Conservation (phyloP, 768 basidiomycete species). For the Plicaturopsis crispa region DNA sequence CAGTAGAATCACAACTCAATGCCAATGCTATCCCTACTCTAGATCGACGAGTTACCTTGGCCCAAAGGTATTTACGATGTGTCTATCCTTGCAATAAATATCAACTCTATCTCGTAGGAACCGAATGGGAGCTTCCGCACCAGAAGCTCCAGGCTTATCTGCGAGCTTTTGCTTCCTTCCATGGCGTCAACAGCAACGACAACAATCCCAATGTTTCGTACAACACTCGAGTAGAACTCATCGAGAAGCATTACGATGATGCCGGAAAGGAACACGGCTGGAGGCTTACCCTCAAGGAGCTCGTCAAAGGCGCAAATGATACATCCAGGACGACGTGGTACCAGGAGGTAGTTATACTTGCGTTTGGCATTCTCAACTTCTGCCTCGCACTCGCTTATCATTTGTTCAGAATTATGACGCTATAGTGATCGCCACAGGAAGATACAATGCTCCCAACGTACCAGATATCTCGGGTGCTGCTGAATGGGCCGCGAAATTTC, state of each 20-base stretch:
- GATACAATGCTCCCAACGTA: conserved; percentile 26
- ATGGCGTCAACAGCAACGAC: conserved; percentile 35
- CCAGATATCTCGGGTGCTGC: conserved; percentile 25
- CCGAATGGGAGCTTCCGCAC: conserved; percentile 23
- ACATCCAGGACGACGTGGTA: conserved; percentile 26
- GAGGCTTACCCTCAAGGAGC: conserved; percentile 25
- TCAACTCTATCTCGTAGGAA: too few species aligned
- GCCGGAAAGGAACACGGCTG: conserved; percentile 24
- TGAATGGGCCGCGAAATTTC: conserved; percentile 26
- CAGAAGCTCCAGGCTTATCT: conserved; percentile 28
- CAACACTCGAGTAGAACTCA: conserved; percentile 40
- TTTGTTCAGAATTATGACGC: conserved; percentile 26
- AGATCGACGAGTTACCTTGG: neutral
- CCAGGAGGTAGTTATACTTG: conserved; percentile 21
- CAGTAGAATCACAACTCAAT: neutral
- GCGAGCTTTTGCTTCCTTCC: conserved; percentile 32
- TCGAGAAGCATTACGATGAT: conserved; percentile 29
- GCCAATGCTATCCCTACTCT: too few species aligned
- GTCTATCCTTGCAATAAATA: too few species aligned
- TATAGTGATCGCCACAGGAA: conserved; percentile 24
- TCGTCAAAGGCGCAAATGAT: conserved; percentile 11
- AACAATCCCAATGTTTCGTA: conserved; percentile 28
- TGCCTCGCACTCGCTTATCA: neutral
- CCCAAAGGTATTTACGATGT: too few species aligned
- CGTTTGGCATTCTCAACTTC: neutral